Evolutionary conservation across 768 basidiomycete species (phyloP), one percentile per base, ranked within the genome.

Genomic region (Suillus ampliporus): DNA sequence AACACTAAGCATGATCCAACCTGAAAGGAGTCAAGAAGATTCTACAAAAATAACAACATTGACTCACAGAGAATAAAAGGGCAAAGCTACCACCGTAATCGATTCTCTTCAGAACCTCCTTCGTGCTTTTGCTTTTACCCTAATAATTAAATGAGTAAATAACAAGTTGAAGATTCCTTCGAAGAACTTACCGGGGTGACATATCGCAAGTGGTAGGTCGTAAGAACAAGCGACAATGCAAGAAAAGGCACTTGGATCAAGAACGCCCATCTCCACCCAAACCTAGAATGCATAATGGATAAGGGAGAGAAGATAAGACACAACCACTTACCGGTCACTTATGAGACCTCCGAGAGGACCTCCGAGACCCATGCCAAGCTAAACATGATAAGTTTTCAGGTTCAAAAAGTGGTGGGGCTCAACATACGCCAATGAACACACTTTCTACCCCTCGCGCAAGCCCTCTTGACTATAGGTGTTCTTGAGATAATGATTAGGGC

Each of bases 201-300:
- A 72, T 94, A 94, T 67, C 74, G 79, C 48, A 91, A 69, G 65
- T 88, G 86, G 63, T 80, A 78, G 15, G 82, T 75, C 6, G 86
- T 88, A 57, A 92, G 70, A 23, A 78, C 15, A 61, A 89, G 83
- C 0, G 91, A 89, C 21, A 88, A 11, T 6, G 80, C 64, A 70
- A 90, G 92, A 46, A 92, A 66, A 23, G 92, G 91, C 23, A 89
- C 72, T 69, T 93, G 92, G 41, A 89, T 75, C 1, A 92, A 78
- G 76, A 94, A 93, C 2, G 92, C 91, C 85, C 86, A 90, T 69
- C 91, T 79, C 92, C 91, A 93, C 8, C 92, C 92, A 40, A 91
- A 73, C 75, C 91, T 91, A 61, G 28, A 31, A 64, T 28, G 41
- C 61, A 38, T 44, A 28, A n/a, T 35, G 7, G 41, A 19, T n/a